A percentile compares a stretch with the other conserved stretches of the same genome.
Evolutionary conservation across 106 monocot genomes (phyloP).

Genomic region (Dioscorea zingiberensis): DNA sequence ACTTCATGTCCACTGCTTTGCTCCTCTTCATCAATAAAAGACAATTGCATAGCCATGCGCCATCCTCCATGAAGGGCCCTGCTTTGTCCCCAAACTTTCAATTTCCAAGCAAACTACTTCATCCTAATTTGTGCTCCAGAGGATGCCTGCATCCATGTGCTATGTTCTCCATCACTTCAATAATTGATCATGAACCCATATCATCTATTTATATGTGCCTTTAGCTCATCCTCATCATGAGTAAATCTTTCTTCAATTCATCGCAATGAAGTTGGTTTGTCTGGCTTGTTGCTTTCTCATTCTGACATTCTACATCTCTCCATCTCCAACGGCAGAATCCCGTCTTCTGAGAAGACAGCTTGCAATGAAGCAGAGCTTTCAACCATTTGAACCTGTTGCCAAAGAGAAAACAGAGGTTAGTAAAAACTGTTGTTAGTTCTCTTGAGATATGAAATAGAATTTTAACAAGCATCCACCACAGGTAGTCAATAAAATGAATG

Average conservation of each 20-base stretch:
- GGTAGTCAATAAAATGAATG: background rate
- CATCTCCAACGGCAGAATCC: background rate
- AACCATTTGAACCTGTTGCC: background rate
- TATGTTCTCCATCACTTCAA: conserved; percentile 13
- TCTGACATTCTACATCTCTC: background rate
- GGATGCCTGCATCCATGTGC: conserved; percentile 9
- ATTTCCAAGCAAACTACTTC: no score
- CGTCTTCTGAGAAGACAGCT: background rate
- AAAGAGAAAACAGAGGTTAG: conserved; percentile 1
- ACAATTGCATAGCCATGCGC: no score
- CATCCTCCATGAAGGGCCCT: no score
- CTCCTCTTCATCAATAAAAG: conserved; percentile 9
- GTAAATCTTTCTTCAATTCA: background rate
- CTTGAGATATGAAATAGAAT: background rate
- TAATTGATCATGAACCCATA: conserved; percentile 8
- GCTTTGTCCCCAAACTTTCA: no score
- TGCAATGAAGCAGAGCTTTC: background rate
- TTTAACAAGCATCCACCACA: background rate
- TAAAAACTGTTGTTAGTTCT: background rate
- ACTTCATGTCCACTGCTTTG: no score
- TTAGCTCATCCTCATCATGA: background rate
- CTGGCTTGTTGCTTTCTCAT: background rate
- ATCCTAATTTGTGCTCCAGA: background rate
- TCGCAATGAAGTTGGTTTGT: conserved; percentile 9
- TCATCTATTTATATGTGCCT: conserved; percentile 7